Conservation (phyloP, 805 yeast genomes). For the Metschnikowia continentalis region DNA sequence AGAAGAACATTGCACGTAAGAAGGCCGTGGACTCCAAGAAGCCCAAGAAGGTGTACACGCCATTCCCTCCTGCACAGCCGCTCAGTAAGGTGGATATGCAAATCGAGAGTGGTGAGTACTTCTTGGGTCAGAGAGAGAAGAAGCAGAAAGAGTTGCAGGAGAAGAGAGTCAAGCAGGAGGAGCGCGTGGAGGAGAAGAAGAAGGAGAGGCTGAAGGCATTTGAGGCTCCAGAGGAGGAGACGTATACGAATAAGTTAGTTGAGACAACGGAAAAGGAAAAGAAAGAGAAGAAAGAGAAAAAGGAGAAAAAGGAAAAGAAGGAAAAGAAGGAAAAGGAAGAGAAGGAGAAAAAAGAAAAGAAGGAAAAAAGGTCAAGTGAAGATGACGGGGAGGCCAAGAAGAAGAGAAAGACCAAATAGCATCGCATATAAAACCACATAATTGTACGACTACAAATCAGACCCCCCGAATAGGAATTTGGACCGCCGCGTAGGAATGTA, state of each 20-base stretch:
- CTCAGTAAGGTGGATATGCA: slow-evolving; percentile 97
- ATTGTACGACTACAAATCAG: slow-evolving; percentile 11
- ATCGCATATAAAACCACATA: neutral
- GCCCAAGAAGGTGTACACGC: slow-evolving; percentile 78
- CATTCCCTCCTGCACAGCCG: slow-evolving; percentile 96
- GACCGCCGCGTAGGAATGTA: slow-evolving; percentile 13
- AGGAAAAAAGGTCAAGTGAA: slow-evolving; percentile 16
- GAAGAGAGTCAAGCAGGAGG: slow-evolving; percentile 75
- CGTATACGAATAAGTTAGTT: slow-evolving; percentile 41
- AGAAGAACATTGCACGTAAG: slow-evolving; percentile 92
- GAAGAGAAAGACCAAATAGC: slow-evolving; percentile 1
- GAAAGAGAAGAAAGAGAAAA: slow-evolving; percentile 22
- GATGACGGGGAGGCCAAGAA: slow-evolving; percentile 14
- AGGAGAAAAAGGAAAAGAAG: slow-evolving; percentile 22
- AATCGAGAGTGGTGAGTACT: slow-evolving; percentile 97
- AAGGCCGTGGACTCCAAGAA: slow-evolving; percentile 62
- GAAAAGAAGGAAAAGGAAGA: slow-evolving; percentile 21
- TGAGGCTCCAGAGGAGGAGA: slow-evolving; percentile 79
- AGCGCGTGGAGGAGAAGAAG: slow-evolving; percentile 59
- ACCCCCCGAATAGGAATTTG: neutral
- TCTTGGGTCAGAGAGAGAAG: slow-evolving; percentile 83
- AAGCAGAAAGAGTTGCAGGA: slow-evolving; percentile 65
- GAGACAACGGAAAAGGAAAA: slow-evolving; percentile 16
- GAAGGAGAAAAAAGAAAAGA: slow-evolving; percentile 21
- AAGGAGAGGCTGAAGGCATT: slow-evolving; percentile 73